Evolutionary conservation across 2,329 filamentous ascomycete species (phyloP).

Genomic region (Verticillium longisporum): DNA sequence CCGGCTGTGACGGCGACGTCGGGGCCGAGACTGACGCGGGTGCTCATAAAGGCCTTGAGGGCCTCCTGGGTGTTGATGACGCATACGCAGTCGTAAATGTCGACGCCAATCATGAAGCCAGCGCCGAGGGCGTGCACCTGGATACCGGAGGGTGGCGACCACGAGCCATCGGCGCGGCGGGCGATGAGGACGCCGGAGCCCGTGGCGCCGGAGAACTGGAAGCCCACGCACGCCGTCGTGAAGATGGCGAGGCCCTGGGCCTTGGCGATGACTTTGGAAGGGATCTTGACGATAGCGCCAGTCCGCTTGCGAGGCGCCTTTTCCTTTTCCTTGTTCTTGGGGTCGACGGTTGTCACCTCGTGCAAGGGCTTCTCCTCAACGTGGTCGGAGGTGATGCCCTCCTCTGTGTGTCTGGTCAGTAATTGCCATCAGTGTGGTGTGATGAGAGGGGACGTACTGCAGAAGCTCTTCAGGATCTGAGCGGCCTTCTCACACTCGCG

Average conservation of each 20-base stretch:
- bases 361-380: conserved; percentile 15
- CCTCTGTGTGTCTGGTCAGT: conserved; percentile 28
- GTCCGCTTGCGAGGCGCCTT: conserved; percentile 26
- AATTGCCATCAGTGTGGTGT: background rate
- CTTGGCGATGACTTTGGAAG: conserved; percentile 53
- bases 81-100: conserved; percentile 85
- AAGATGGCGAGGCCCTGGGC: conserved; percentile 67
- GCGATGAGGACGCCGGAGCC: conserved; percentile 60
- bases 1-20: conserved; percentile 71
- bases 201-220: conserved; percentile 59
- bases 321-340: conserved; percentile 15
- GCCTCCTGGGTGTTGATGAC: conserved; percentile 77
- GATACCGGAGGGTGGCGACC: conserved; percentile 82
- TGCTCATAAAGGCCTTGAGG: conserved; percentile 67
- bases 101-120: conserved; percentile 74
- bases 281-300: conserved; percentile 45
- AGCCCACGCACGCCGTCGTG: conserved; percentile 61
- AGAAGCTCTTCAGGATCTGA: conserved; percentile 76
- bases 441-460: conserved; percentile 50
- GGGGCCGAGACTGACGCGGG: conserved; percentile 69
- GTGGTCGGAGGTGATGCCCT: conserved; percentile 41
- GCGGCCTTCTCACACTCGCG: conserved; percentile 90
- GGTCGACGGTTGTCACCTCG: conserved; percentile 11
- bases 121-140: conserved; percentile 73
- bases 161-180: conserved; percentile 56